A percentile compares a stretch with the other conserved stretches of the same genome.
Evolutionary conservation across 108 stramenopile species (phyloP).

Genomic region (Nitzschia sp.): DNA sequence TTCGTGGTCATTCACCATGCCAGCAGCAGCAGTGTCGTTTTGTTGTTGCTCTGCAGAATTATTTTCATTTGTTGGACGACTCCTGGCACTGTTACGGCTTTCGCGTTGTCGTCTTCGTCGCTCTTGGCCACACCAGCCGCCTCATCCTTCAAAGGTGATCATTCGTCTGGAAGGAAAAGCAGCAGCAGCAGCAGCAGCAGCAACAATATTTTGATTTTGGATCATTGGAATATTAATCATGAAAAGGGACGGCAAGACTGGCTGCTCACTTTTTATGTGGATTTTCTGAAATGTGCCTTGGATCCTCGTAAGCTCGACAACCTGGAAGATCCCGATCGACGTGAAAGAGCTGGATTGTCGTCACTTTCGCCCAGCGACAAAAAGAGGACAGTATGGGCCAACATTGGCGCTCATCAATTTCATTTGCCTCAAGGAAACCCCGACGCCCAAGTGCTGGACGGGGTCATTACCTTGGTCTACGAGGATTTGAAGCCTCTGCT

Average conservation of each 20-base stretch:
- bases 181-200: too few relatives aligned
- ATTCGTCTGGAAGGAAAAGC: too few relatives aligned
- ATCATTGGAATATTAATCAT: conserved; percentile 46
- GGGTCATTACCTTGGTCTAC: conserved; percentile 53
- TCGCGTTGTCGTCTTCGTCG: too few relatives aligned
- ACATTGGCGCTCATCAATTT: conserved; percentile 58
- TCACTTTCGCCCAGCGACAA: background rate
- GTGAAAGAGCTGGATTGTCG: background rate
- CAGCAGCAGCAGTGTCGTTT: too few relatives aligned
- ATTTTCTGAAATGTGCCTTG: conserved; percentile 46
- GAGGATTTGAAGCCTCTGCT: conserved; percentile 35
- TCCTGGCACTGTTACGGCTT: too few relatives aligned
- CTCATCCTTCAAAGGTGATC: too few relatives aligned
- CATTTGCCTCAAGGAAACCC: conserved; percentile 49
- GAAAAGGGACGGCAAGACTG: conserved; percentile 35
- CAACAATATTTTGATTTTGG: conserved; percentile 41
- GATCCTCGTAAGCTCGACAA: conserved; percentile 57
- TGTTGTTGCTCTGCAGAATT: too few relatives aligned
- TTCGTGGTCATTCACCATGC: too few relatives aligned
- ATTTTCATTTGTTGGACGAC: too few relatives aligned
- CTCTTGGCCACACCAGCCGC: too few relatives aligned
- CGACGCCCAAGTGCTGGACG: conserved; percentile 60
- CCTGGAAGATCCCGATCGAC: conserved; percentile 6
- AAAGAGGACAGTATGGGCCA: conserved; percentile 45
- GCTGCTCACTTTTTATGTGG: conserved; percentile 49